Base-by-base conservation (phyloP, 2,329 filamentous ascomycete species). In the Fusarium goolgardi region DNA sequence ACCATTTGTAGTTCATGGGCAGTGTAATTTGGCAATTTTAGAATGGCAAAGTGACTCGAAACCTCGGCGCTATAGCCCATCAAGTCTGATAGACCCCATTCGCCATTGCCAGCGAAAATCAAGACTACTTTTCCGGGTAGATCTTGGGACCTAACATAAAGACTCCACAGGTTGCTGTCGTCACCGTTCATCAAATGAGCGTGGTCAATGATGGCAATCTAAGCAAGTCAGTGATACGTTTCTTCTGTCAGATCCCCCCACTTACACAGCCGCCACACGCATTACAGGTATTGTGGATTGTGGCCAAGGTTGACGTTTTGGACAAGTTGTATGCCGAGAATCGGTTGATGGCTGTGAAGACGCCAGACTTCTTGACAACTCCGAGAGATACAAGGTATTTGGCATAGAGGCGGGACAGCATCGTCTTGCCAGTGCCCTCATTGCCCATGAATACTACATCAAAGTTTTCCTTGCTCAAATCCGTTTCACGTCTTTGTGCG, bases 11-110 rank as follows among this genome's bases (percentile, higher is more conserved):
- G 80, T 66, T 94, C 88, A 0, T 78, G 71, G 56, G 92, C 87
- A 0, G 80, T 80, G 70, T 91, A 94, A 75, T 93, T 91, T 0
- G 84, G 78, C 64, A 94, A 91, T 43, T 86, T 82, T 59, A 93
- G 51, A 23, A 72, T 51, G 3, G 69, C 72, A 47, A 77, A 72
- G 39, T 75, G 72, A 27, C 71, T 74, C 6, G 69, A 60, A 31
- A 77, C 72, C 31, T 80, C 39, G 80, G 56, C 69, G 56, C 68
- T 79, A 29, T 86, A 80, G 0, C 90, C 90, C 47, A 94, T 86
- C 0, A 91, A 86, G 67, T 89, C 91, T 0, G 84, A 81, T 6
- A 93, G 77, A 3, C 91, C 91, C 0, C 69, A 67, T 25, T 75
- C 73, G 21, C 67, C 69, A 39, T 74, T 73, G 29, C 74, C 74